Evolutionary conservation across 495 filamentous ascomycete species (phyloP), one percentile per base, ranked within the genome.

Genomic region (Bombardia bombarda): DNA sequence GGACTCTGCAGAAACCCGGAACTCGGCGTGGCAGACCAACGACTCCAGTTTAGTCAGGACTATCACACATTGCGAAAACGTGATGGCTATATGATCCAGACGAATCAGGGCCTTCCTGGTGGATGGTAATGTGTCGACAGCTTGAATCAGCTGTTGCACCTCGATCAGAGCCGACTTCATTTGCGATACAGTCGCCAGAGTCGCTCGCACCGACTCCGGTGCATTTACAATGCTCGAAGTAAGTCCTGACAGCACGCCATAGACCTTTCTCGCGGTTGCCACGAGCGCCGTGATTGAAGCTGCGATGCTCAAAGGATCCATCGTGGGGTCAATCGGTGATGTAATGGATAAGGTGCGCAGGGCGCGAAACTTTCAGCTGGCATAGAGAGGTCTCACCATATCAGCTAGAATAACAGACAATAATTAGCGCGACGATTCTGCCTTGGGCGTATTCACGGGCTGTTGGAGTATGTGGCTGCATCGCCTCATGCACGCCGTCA

Each of bases 231-330:
- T 19, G 35, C 43, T 25, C 17, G 25, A 33, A 19, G 40, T 14
- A n/a, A 46, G 40, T 3, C 14, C 21, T 17, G 36, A 18, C 7
- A 46, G 19, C 12, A 18, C 17, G 6, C n/a, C 8, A 26, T 26
- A 19, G 24, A 46, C 33, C 18, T 46, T 46, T 16, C 36, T 36
- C 18, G 43, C 43, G 5, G 18, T 30, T 7, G 25, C 25, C 9
- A 46, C 16, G 14, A 46, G 26, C 6, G 35, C 43, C 10, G 33
- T 36, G 10, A 46, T 36, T 3, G 35, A 22, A 3, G 43, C 28
- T 1, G 43, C 36, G 34, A 46, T 46, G 26, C 43, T 46, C 14
- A 46, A 20, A 9, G 43, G 43, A n/a, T 46, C 43, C n/a, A n/a
- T n/a, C n/a, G n/a, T n/a, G n/a, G n/a, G n/a, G n/a, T n/a, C n/a